These are phyloP conservation scores for Globisporangium cederbergense DNA, from an alignment of 352 stramenopile species.

Conservation along the genomic window DNA sequence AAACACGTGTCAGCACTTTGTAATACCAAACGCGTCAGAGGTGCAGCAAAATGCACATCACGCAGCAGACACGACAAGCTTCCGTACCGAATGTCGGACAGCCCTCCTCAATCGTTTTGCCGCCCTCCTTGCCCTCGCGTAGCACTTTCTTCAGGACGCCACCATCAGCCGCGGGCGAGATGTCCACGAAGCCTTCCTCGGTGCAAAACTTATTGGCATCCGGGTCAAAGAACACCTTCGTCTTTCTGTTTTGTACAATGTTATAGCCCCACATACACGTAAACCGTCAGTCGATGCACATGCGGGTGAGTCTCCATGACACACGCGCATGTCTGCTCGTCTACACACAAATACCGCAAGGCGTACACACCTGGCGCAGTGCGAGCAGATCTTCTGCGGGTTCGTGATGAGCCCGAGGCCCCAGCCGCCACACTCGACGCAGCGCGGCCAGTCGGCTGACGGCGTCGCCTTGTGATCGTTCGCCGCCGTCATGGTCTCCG, in stretches of 20 bases:
- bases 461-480: background rate
- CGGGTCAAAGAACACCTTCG: constrained; percentile 77
- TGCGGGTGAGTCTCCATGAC: background rate
- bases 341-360: background rate
- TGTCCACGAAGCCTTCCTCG: constrained; percentile 80
- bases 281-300: background rate
- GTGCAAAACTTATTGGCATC: constrained; percentile 58
- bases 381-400: constrained; percentile 61
- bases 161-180: constrained; percentile 67
- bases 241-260: constrained; percentile 25
- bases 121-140: constrained; percentile 43
- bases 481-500: background rate
- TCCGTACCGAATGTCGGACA: constrained; percentile 70
- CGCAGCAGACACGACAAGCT: too few species aligned
- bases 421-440: constrained; percentile 63
- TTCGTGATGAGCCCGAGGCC: constrained; percentile 71
- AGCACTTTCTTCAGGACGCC: constrained; percentile 83
- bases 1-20: background rate
- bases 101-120: constrained; percentile 67
- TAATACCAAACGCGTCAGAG: background rate
- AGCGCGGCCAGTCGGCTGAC: constrained; percentile 42
- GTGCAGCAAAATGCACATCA: background rate
- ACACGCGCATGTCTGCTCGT: background rate
- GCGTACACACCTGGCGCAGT: constrained; percentile 58
- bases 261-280: background rate